Percentiles rank a stretch among this genome's conserved stretches.
Evolutionary conservation across 495 filamentous ascomycete species (phyloP).

Genomic region (Neurospora sp.): DNA sequence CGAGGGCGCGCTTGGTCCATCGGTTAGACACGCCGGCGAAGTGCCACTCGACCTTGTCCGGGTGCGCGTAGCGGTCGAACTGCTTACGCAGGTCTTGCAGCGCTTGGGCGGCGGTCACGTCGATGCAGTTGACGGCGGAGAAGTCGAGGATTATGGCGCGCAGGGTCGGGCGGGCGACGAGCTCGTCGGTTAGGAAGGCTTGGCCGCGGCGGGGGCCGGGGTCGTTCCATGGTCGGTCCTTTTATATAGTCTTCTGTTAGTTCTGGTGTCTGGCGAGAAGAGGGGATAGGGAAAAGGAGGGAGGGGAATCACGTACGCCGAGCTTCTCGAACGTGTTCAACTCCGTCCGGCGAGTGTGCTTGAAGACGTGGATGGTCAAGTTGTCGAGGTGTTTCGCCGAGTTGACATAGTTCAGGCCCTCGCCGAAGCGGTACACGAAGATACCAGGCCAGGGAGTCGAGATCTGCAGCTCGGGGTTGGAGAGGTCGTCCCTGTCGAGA

Average conservation of each 20-base stretch:
- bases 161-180: slow-evolving; percentile 29
- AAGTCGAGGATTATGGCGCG: slow-evolving; percentile 42
- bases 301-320: slow-evolving; percentile 23
- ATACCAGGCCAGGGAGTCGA: slow-evolving; percentile 36
- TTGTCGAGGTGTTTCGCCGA: slow-evolving; percentile 37
- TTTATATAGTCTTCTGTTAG: slow-evolving; percentile 1
- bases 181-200: slow-evolving; percentile 15
- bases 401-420: slow-evolving; percentile 46
- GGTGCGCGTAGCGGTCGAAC: slow-evolving; percentile 37
- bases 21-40: slow-evolving; percentile 39
- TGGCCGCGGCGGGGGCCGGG: slow-evolving; percentile 64
- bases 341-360: slow-evolving; percentile 30
- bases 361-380: slow-evolving; percentile 33
- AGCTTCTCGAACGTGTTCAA: slow-evolving; percentile 26
- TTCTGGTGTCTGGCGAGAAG: neutral
- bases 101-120: slow-evolving; percentile 39
- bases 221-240: slow-evolving; percentile 70
- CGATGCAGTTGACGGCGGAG: slow-evolving; percentile 36
- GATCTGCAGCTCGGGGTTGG: slow-evolving; percentile 32
- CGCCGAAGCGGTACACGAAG: slow-evolving; percentile 42
- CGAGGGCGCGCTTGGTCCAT: slow-evolving; percentile 40
- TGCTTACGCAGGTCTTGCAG: slow-evolving; percentile 40
- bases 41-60: slow-evolving; percentile 41
- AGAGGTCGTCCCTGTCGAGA: slow-evolving; percentile 29
- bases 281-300: neutral